Base-by-base conservation (phyloP, 2,329 filamentous ascomycete genomes). In the Cordyceps farinosa region DNA sequence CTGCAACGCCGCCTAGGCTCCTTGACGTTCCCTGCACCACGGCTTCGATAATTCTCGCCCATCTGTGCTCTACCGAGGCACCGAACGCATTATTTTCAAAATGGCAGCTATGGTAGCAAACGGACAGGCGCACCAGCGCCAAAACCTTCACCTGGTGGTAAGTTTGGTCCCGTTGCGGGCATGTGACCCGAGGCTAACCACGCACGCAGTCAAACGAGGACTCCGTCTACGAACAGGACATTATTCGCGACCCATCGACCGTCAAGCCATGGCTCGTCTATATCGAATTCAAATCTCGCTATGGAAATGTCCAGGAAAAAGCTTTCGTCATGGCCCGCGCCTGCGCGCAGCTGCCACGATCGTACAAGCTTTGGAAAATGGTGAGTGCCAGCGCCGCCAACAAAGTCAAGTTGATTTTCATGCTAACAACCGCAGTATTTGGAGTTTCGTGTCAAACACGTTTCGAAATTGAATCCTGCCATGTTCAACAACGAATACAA, bases 281-380 rank as follows among this genome's bases (percentile, higher is more conserved):
- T 77, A 90, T 94, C 74, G 88, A 92, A 68, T 93, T 91, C 83
- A 99, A 99, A 78, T 80, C 87, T 69, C 90, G 92, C 70, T 90
- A 96, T 83, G 94, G 93, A 69, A 91, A 85, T 51, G 73, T 91
- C 50, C 86, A 91, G 61, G 94, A 98, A 78, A 94, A 96, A 78
- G 90, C 92, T 9, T 87, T 86, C 68, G 84, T 92, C 44, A 90
- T 98, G 79, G 95, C 98, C 78, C 87, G 95, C 72, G 94, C 95
- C 64, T 97, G 94, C 76, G 82, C 86, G 67, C 90, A 96, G 70
- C 84, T 99, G 52, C 95, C 95, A 56, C 87, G 95, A 69, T 98
- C 94, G 34, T 99, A 97, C 81, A 99, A 99, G 80, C 82, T 99
- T 55, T 99, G 95, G 95, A 98, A 97, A 79, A 87, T 96, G 86